Evolutionary conservation across 1,284 basidiomycete genomes (phyloP).

Genomic region (Dichomitus squalens): DNA sequence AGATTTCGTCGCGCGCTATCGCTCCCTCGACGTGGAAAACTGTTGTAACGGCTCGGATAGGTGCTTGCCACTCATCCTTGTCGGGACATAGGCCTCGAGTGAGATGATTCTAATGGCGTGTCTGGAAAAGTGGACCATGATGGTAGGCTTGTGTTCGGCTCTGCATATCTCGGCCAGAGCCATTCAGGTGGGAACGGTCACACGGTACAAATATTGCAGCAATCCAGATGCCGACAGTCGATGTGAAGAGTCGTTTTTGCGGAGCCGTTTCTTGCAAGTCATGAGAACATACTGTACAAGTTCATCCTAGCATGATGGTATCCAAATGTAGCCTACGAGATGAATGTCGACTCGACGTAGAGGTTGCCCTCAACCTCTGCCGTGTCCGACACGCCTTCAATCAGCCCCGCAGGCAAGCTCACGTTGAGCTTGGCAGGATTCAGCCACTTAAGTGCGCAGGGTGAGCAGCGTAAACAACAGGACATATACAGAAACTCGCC

Average conservation of each 20-base stretch:
- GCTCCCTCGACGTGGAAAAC: too few species aligned
- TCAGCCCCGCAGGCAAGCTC: slow-evolving; percentile 57
- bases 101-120: too few species aligned
- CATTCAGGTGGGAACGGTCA: too few species aligned
- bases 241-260: background rate
- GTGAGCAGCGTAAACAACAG: slow-evolving; percentile 30
- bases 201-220: too few species aligned
- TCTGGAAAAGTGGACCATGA: too few species aligned
- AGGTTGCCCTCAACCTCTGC: slow-evolving; percentile 70
- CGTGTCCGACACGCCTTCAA: slow-evolving; percentile 45
- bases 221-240: too few species aligned
- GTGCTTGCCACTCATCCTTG: too few species aligned
- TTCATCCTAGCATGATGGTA: slow-evolving; percentile 2
- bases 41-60: too few species aligned
- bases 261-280: background rate
- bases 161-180: too few species aligned
- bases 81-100: too few species aligned
- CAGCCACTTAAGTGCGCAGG: slow-evolving; percentile 60
- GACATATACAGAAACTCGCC: slow-evolving; percentile 44
- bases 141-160: too few species aligned
- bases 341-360: slow-evolving; percentile 92
- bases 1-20: too few species aligned
- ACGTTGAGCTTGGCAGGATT: slow-evolving; percentile 76
- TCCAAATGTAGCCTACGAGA: slow-evolving; percentile 52
- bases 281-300: slow-evolving; percentile 14